These are phyloP conservation scores for Aphanomyces stellatus DNA, from an alignment of 352 stramenopile genomes.

Conservation along the genomic window DNA sequence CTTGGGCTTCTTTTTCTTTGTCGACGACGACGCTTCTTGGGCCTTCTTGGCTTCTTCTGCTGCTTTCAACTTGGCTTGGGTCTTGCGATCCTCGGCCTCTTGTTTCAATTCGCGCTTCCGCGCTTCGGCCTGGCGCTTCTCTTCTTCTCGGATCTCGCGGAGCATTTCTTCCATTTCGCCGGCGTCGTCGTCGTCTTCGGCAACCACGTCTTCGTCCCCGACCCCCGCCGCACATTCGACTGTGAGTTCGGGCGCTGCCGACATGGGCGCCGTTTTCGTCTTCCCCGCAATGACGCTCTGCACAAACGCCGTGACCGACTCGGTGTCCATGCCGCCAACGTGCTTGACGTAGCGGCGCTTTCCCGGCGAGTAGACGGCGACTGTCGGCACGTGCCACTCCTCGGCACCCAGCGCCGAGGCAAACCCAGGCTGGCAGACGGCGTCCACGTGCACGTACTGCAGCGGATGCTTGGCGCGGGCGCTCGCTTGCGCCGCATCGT, in stretches of 20 bases:
- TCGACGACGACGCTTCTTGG: constrained; percentile 36
- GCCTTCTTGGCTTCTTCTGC: constrained; percentile 22
- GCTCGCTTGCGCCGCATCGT: constrained; percentile 36
- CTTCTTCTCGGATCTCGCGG: constrained; percentile 62
- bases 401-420: constrained; percentile 58
- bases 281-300: constrained; percentile 56
- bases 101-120: constrained; percentile 42
- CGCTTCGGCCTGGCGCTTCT: constrained; percentile 45
- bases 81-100: constrained; percentile 21
- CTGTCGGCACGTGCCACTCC: constrained; percentile 63
- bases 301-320: constrained; percentile 45
- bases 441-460: constrained; percentile 67
- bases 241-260: constrained; percentile 28
- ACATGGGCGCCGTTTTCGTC: constrained; percentile 45
- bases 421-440: constrained; percentile 62
- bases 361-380: constrained; percentile 64
- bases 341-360: constrained; percentile 67
- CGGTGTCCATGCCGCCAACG: constrained; percentile 53
- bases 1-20: constrained; percentile 42
- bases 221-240: constrained; percentile 46
- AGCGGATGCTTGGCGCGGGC: constrained; percentile 49
- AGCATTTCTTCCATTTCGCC: constrained; percentile 56
- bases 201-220: constrained; percentile 28
- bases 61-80: background rate
- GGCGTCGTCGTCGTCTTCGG: constrained; percentile 32